Base-by-base conservation (phyloP, 169 alveolate genomes). In the Besnoitia besnoiti region DNA sequence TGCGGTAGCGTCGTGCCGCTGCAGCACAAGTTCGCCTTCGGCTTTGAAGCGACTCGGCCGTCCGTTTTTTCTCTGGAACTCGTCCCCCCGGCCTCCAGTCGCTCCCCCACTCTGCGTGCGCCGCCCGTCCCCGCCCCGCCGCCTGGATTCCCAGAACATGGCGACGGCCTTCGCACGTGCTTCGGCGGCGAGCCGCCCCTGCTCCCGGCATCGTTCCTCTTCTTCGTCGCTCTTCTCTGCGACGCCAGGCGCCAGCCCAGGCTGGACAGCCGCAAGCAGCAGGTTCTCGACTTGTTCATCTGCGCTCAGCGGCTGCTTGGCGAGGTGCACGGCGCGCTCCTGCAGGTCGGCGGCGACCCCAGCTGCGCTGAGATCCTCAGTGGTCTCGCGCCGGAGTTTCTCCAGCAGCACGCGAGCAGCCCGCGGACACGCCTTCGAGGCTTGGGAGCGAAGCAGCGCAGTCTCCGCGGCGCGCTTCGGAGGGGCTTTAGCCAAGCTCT, bases 281-380 rank as follows among this genome's bases (percentile, higher is more conserved):
- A 90, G 85, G 67, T 90, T 90, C 39, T 90, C 93, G 33, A 90
- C 91, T 5, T 35, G 24, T 14, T 73, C 79, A 39, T 90, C 93
- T 12, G 55, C 85, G 4, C 90, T 55, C 27, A 80, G 85, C n/a
- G 4, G 51, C 40, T 79, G 73, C 46, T 51, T 42, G n/a, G 90
- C n/a, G 33, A 39, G 47, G 39, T 33, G 44, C 5, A 90, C 47
- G 24, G 90, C 90, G 35, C 55, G 50, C 76, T 90, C 93, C 55
- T 90, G 93, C 37, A 79, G 42, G 35, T 90, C 93, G 33, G 80
- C 82, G 59, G 35, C 82, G 39, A 37, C 61, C 37, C 73, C 87
- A 2, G 87, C 49, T 1, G 40, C 87, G 7, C 59, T 30, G 7
- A 55, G 59, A 40, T 19, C 87, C 37, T 2, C 50, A 7, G 59